Conservation (phyloP, 441 rosid species). For the Corymbia citriodora region DNA sequence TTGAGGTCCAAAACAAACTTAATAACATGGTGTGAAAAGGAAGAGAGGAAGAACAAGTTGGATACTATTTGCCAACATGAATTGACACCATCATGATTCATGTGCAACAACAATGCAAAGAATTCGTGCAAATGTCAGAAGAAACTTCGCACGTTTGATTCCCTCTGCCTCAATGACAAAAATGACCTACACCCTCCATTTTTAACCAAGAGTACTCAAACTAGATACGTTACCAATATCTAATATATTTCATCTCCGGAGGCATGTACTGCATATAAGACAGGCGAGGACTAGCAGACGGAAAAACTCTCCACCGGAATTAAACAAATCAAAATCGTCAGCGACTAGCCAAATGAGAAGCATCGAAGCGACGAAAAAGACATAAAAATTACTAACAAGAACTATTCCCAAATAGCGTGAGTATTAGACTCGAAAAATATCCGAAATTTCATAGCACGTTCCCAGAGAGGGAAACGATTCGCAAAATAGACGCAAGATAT, state of each 20-base stretch:
- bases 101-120: neutral
- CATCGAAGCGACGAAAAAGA: neutral
- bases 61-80: neutral
- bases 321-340: neutral
- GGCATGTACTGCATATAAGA: neutral
- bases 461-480: neutral
- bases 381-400: neutral
- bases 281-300: neutral
- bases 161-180: neutral
- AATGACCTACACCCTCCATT: neutral
- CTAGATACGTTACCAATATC: neutral
- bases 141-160: neutral
- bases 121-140: neutral
- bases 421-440: neutral
- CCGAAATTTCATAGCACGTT: neutral
- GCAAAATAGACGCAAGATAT: neutral
- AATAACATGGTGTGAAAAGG: neutral
- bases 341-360: neutral
- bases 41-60: neutral
- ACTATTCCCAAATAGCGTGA: neutral
- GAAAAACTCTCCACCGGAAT: neutral
- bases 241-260: neutral
- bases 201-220: neutral
- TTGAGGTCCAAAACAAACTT: neutral
- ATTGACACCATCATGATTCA: neutral